These are phyloP conservation scores for Thelonectria discophora DNA, from an alignment of 2,329 filamentous ascomycete species.

Conservation along the genomic window DNA sequence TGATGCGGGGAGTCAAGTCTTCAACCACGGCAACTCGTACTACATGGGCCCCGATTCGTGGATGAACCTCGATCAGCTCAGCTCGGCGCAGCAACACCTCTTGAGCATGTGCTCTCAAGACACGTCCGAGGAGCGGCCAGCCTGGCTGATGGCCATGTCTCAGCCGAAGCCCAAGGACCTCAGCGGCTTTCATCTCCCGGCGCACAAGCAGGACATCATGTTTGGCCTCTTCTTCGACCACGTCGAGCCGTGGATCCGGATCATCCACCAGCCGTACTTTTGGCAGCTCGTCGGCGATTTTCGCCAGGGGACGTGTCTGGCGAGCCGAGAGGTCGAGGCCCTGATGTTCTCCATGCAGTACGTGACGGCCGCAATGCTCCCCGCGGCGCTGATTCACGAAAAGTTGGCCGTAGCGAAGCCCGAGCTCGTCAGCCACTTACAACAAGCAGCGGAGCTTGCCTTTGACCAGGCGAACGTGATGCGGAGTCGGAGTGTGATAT, in stretches of 20 bases:
- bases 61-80: conserved; percentile 27
- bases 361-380: conserved; percentile 25
- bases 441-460: conserved; percentile 26
- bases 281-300: conserved; percentile 29
- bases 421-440: conserved; percentile 21
- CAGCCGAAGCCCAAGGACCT: conserved; percentile 19
- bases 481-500: conserved; percentile 28
- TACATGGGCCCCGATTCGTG: conserved; percentile 26
- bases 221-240: conserved; percentile 26
- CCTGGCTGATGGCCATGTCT: conserved; percentile 20
- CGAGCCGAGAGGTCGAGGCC: conserved; percentile 23
- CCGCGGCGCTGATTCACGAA: conserved; percentile 17
- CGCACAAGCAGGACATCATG: conserved; percentile 23
- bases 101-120: conserved; percentile 22
- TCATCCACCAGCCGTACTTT: conserved; percentile 25
- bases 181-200: conserved; percentile 21
- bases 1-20: conserved; percentile 25
- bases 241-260: conserved; percentile 30
- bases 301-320: conserved; percentile 20
- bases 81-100: conserved; percentile 20
- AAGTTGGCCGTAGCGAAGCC: conserved; percentile 18
- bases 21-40: conserved; percentile 19
- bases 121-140: background rate
- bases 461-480: conserved; percentile 29
- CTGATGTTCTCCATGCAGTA: conserved; percentile 30